Base-by-base conservation (phyloP, 371 early-diverging fungal genomes). In the Mortierella sp. region DNA sequence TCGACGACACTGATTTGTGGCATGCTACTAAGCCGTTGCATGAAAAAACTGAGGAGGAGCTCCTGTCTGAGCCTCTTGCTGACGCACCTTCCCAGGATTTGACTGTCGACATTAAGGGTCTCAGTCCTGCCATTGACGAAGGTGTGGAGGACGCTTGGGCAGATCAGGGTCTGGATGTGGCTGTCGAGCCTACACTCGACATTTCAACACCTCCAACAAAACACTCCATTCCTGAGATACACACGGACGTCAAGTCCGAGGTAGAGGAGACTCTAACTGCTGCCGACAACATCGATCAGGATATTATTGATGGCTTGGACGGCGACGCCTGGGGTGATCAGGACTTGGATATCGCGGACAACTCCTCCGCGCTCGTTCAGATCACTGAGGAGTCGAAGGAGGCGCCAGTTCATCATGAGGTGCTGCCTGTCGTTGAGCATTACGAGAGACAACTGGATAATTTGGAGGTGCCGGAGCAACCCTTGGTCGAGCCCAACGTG, bases 1-100 rank as follows among this genome's bases (percentile, higher is more conserved):
- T 79, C 27, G 79, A 83, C 24, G 71, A 72, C 21, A 21, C 56
- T 29, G 48, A 56, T 32, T 43, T 24, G 27, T 77, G 77, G 77
- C 63, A 38, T 18, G 73, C 11, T 18, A 55, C 58, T 27, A 51
- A 35, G 73, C 48, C 51, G 11, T 27, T 44, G 4, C 41, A 46
- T 0, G 35, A 71, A n/a, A 10, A 41, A n/a, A 4, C 56, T 16
- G 32, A 29, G 11, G 44, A 63, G 24, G 18, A n/a, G 21, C 48
- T 51, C 24, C 8, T 5, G 1, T 21, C 63, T 6, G 54, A 32
- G 41, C n/a, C 60, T 41, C 43, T 14, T 56, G 3, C 16, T 3
- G 70, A 63, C 21, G 4, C 73, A 7, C 18, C 35, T 38, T 21
- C 41, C 38, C 68, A 41, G 51, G 70, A n/a, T 27, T 27, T 65